Evolutionary conservation across 441 rosid genomes (phyloP).

Genomic region (Euphorbia schlechtendalii): DNA sequence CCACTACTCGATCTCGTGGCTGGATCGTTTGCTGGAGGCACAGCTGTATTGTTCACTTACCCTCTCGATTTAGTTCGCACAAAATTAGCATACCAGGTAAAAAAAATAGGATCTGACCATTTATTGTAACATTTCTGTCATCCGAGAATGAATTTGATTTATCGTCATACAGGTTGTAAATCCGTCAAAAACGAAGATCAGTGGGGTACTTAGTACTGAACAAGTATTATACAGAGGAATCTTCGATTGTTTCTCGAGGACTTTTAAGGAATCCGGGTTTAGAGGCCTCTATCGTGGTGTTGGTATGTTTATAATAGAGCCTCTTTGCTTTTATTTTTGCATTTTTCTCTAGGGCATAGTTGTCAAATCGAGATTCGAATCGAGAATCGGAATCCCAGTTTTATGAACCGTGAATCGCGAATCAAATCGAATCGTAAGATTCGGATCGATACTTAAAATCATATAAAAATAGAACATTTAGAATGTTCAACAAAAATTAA

Average conservation of each 20-base stretch:
- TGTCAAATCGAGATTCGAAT: no score
- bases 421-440: no score
- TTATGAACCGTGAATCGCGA: no score
- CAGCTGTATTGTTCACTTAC: slow-evolving; percentile 83
- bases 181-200: slow-evolving; percentile 37
- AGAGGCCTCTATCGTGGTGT: slow-evolving; percentile 89
- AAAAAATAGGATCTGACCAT: not conserved
- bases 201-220: slow-evolving; percentile 30
- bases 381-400: no score
- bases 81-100: slow-evolving; percentile 87
- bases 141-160: no score
- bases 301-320: slow-evolving; percentile 40
- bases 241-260: slow-evolving; percentile 65
- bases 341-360: no score
- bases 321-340: slow-evolving; percentile 4
- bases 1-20: slow-evolving; percentile 88
- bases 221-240: slow-evolving; percentile 65
- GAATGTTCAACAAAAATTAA: no score
- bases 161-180: slow-evolving; percentile 51
- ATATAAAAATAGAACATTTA: no score
- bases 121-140: no score
- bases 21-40: slow-evolving; percentile 87
- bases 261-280: slow-evolving; percentile 57
- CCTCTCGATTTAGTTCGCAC: slow-evolving; percentile 87
- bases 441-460: no score